These are phyloP conservation scores for Penicillium expansum DNA, from an alignment of 2,329 filamentous ascomycete genomes.

Conservation along the genomic window DNA sequence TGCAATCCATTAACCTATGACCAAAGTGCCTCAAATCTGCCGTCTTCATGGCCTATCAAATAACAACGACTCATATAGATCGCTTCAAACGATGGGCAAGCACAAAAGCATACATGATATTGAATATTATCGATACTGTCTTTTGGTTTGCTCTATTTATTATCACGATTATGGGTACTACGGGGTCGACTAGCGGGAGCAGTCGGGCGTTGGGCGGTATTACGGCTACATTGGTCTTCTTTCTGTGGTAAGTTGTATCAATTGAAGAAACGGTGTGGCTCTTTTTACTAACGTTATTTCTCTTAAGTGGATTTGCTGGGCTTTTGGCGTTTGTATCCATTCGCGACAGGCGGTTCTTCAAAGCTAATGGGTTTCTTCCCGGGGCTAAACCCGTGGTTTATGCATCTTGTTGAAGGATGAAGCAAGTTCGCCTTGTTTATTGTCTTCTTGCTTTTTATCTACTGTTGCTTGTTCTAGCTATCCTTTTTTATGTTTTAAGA, in stretches of 20 bases:
- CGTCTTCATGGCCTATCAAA: too few relatives aligned
- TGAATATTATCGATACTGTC: too few relatives aligned
- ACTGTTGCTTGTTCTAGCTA: background rate
- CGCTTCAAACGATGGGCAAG: too few relatives aligned
- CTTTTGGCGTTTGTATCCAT: background rate
- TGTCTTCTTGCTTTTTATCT: background rate
- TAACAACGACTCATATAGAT: too few relatives aligned
- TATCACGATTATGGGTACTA: too few relatives aligned
- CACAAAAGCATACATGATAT: too few relatives aligned
- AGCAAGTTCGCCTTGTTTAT: background rate
- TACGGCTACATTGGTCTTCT: slow-evolving; percentile 12
- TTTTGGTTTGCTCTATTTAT: too few relatives aligned
- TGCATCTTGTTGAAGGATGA: background rate
- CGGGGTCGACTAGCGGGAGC: too few relatives aligned
- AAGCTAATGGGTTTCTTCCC: background rate
- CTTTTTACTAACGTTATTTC: background rate
- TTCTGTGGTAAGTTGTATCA: slow-evolving; percentile 16
- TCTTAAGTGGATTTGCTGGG: background rate
- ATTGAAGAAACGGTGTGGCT: too few relatives aligned
- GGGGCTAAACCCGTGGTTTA: background rate
- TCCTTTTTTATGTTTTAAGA: accelerated
- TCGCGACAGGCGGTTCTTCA: too few relatives aligned
- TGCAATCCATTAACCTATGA: too few relatives aligned
- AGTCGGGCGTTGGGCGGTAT: slow-evolving; percentile 22
- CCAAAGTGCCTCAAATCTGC: too few relatives aligned